These are phyloP conservation scores for Sambucus nigra DNA, from an alignment of 129 eudicot species.

Conservation along the genomic window DNA sequence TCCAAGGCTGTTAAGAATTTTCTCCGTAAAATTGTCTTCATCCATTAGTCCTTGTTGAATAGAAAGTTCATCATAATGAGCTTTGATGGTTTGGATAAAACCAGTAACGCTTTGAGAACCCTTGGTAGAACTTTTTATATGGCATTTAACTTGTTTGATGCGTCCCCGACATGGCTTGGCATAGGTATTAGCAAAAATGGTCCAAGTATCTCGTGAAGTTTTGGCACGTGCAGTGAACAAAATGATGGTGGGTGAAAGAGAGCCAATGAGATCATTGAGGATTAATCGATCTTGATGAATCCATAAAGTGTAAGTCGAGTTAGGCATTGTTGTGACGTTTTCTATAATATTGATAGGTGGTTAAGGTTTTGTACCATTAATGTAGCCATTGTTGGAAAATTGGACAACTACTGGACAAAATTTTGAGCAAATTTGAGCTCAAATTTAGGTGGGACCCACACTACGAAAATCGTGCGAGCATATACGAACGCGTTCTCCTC, in stretches of 20 bases:
- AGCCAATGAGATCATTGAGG: neutral
- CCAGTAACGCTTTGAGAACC: neutral
- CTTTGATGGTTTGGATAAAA: neutral
- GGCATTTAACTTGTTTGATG: neutral
- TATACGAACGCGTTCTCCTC: no score
- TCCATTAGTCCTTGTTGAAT: neutral
- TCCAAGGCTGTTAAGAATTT: neutral
- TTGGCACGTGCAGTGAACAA: neutral
- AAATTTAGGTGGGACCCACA: no score
- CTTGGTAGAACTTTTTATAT: neutral
- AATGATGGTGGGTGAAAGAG: neutral
- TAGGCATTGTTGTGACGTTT: neutral
- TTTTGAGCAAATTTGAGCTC: no score
- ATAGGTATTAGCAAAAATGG: neutral
- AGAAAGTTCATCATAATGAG: neutral
- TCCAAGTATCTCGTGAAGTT: neutral
- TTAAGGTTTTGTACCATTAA: no score
- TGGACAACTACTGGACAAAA: no score
- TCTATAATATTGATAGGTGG: no score
- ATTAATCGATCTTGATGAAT: neutral
- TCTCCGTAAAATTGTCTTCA: neutral
- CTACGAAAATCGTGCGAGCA: no score
- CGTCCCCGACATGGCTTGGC: neutral
- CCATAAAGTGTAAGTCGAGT: neutral
- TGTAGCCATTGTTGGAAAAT: no score